Percentiles rank a stretch among this genome's conserved stretches.
Conservation (phyloP, 768 basidiomycete species). For the Suillus ampliporus region DNA sequence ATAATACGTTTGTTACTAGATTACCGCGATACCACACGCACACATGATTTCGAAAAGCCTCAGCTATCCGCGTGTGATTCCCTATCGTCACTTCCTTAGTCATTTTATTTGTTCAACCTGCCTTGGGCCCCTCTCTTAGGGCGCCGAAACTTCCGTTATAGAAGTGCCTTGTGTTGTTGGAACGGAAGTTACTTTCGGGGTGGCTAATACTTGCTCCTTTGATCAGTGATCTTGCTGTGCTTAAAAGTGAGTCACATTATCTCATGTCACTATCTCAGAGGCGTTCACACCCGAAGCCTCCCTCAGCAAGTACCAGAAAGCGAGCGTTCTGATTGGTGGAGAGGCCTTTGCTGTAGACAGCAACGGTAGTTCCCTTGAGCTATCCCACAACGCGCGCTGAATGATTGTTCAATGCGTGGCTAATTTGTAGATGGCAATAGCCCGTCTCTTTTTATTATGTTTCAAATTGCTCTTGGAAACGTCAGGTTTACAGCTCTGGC, state of each 20-base stretch:
- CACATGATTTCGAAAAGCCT: slow-evolving; percentile 59
- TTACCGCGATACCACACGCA: slow-evolving; percentile 63
- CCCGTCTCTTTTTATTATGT: too few relatives aligned
- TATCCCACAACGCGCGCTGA: too few relatives aligned
- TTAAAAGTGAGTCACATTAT: neutral
- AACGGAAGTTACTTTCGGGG: neutral
- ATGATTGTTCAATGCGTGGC: too few relatives aligned
- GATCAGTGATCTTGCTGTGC: neutral
- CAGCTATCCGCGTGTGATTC: slow-evolving; percentile 60
- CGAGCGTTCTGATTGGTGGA: too few relatives aligned
- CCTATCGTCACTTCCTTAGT: slow-evolving; percentile 7
- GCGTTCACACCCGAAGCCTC: too few relatives aligned
- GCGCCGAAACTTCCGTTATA: neutral
- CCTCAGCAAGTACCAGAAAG: too few relatives aligned
- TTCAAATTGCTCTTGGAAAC: too few relatives aligned
- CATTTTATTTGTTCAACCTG: slow-evolving; percentile 20
- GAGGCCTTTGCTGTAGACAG: too few relatives aligned
- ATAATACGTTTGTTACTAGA: slow-evolving; percentile 44
- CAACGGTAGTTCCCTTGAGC: too few relatives aligned
- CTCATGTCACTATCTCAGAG: too few relatives aligned
- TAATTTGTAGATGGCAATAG: too few relatives aligned
- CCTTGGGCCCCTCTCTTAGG: slow-evolving; percentile 46
- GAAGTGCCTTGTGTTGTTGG: neutral
- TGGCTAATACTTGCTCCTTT: neutral
- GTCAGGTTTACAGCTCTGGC: too few relatives aligned